Base-by-base conservation (phyloP, 2,329 filamentous ascomycete genomes). In the Aspergillus sp. region DNA sequence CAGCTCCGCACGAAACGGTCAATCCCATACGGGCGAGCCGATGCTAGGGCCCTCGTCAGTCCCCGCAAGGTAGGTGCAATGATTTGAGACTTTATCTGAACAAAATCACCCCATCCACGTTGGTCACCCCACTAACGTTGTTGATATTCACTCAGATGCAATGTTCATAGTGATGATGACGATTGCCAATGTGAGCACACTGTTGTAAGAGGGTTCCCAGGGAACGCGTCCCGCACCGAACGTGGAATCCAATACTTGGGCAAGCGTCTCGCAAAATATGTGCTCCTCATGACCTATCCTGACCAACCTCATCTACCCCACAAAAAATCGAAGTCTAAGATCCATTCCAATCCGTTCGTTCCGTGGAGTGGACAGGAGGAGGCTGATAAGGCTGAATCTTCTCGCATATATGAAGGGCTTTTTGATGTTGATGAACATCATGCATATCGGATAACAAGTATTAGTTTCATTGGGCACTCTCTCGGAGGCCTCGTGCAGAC, bases 161-260 rank as follows among this genome's bases (percentile, higher is more conserved):
- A 27, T 35, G 25, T n/a, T 8, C 14, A 33, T 46, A 39, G 35
- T 46, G 40, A 51, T 21, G 21, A 43, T 12, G 31, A 53, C 25
- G 52, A 43, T 35, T 35, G 27, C 4, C 79, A 84, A 2, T 84
- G 87, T 3, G 84, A 90, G 11, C 85, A 96, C 70, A 88, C 96
- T 14, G 87, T 98, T 66, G 93, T 97, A 3, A 84, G 93, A 62
- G 93, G 93, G 2, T 98, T 93, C 70, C 87, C 88, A 6, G 92
- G 91, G 47, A 98, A 98, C 73, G 91, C 90, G 7, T 91, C 91
- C 35, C 88, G 90, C 57, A 99, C 95, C 2, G 95, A 99, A 76
- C 87, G 89, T 63, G 95, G 95, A 15, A 98, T 99, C 69, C 96
- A 98, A 73, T 99, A 96, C 73, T 84, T 99, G 5, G 95, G 95